These are phyloP conservation scores for Fraxinus paxiana DNA, from an alignment of 305 asterid species.

Conservation along the genomic window DNA sequence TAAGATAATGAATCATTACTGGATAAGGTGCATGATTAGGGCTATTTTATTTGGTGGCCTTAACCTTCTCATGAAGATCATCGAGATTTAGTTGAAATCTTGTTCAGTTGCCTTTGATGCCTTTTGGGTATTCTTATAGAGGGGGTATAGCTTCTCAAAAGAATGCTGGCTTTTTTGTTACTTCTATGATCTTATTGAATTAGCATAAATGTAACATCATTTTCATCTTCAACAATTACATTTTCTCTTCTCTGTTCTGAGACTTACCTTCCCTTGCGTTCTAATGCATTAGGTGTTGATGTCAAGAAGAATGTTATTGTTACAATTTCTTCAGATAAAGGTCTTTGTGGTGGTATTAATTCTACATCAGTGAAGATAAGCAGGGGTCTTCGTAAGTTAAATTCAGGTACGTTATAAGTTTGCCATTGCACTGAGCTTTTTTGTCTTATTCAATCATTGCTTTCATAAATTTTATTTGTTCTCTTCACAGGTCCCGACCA, in stretches of 20 bases:
- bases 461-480: conserved; percentile 6
- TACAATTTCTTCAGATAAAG: conserved; percentile 84
- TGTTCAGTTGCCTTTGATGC: conserved; percentile 2
- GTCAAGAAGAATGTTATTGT: conserved; percentile 85
- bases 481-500: conserved; percentile 37
- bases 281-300: conserved; percentile 65
- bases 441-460: conserved; percentile 2
- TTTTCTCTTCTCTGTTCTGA: not conserved
- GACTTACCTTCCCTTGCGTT: conserved; percentile 5
- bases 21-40: not conserved
- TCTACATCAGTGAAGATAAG: conserved; percentile 86
- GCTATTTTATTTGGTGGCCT: not conserved
- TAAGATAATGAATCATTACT: not conserved
- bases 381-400: conserved; percentile 68
- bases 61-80: not conserved
- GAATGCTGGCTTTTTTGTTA: not conserved
- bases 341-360: conserved; percentile 97
- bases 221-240: not conserved
- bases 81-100: not conserved
- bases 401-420: conserved; percentile 50
- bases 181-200: not conserved
- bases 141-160: not conserved
- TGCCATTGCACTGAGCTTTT: not conserved
- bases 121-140: not conserved
- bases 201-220: not conserved